Evolutionary conservation across 352 stramenopile species (phyloP).

Genomic region (Pythium aristosporum): DNA sequence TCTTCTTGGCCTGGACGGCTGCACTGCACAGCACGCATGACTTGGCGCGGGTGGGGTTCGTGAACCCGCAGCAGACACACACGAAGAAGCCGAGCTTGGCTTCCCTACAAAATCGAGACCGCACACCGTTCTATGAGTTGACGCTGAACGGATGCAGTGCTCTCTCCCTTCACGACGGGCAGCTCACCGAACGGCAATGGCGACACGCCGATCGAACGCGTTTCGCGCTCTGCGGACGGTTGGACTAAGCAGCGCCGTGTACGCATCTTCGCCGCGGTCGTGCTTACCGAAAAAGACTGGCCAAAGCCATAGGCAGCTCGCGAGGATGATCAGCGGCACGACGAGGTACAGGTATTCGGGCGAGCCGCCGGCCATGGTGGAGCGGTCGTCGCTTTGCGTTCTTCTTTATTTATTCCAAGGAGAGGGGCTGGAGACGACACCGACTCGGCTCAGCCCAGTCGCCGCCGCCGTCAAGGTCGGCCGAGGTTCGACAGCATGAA

Average conservation of each 20-base stretch:
- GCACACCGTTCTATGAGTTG: background rate
- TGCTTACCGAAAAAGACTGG: constrained; percentile 26
- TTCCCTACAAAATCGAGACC: constrained; percentile 7
- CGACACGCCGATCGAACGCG: constrained; percentile 21
- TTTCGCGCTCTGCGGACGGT: constrained; percentile 24
- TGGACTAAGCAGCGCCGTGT: constrained; percentile 25
- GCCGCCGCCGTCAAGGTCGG: too few relatives aligned
- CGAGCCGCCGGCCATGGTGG: constrained; percentile 5
- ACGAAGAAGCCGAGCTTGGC: constrained; percentile 11
- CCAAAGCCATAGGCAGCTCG: background rate
- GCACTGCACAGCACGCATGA: constrained; percentile 18
- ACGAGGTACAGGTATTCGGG: constrained; percentile 6
- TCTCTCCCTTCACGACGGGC: background rate
- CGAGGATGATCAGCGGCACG: background rate
- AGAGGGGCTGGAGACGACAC: background rate
- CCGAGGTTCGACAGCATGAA: too few relatives aligned
- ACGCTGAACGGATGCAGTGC: background rate
- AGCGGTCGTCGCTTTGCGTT: background rate
- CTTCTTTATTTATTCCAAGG: background rate
- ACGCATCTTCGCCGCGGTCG: constrained; percentile 17
- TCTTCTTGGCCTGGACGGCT: background rate
- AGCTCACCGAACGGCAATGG: constrained; percentile 19
- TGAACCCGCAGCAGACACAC: constrained; percentile 17
- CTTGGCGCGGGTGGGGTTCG: constrained; percentile 12
- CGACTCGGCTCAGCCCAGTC: too few relatives aligned